A percentile compares a stretch with the other conserved stretches of the same genome.
phyloP scores from a whole-genome alignment of 192 early-diverging fungal species.

The Helicostylum pulchrum region DNA sequence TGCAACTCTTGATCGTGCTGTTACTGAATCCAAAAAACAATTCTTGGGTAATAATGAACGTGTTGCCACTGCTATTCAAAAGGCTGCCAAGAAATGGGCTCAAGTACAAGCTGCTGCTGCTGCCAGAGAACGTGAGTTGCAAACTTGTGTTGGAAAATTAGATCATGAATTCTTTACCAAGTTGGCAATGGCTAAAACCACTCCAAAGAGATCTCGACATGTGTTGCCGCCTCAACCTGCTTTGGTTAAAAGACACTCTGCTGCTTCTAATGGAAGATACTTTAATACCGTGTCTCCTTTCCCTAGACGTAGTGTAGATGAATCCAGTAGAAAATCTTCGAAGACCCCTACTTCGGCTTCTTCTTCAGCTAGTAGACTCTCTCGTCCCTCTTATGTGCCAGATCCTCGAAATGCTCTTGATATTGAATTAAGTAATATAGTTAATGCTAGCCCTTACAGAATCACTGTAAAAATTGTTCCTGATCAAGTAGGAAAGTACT shows the following conservation, averaged over 20 bases:
- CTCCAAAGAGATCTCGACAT: neutral
- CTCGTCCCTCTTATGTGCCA: slow-evolving; percentile 38
- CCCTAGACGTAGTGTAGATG: neutral
- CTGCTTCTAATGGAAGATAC: neutral
- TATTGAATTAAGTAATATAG: slow-evolving; percentile 55
- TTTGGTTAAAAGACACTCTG: neutral
- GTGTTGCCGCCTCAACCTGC: neutral
- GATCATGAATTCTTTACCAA: slow-evolving; percentile 39
- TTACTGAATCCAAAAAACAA: slow-evolving; percentile 5
- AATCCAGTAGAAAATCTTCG: neutral
- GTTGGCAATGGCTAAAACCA: slow-evolving; percentile 24
- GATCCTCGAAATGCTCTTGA: slow-evolving; percentile 57
- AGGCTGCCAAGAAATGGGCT: slow-evolving; percentile 45
- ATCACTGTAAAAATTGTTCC: slow-evolving; percentile 45
- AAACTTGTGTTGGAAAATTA: slow-evolving; percentile 30
- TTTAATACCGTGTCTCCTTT: neutral
- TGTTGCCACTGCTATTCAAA: slow-evolving; percentile 39
- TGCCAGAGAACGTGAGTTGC: slow-evolving; percentile 46
- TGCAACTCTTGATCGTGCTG: slow-evolving; percentile 3
- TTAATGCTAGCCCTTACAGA: slow-evolving; percentile 51
- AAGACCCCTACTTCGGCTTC: slow-evolving; percentile 10
- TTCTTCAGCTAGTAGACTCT: neutral
- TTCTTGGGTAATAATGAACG: slow-evolving; percentile 11
- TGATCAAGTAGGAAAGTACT: slow-evolving; percentile 58
- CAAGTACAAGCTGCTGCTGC: slow-evolving; percentile 40